These are phyloP conservation scores for Carex parvula DNA, from an alignment of 176 grass and related monocot species.

Conservation along the genomic window DNA sequence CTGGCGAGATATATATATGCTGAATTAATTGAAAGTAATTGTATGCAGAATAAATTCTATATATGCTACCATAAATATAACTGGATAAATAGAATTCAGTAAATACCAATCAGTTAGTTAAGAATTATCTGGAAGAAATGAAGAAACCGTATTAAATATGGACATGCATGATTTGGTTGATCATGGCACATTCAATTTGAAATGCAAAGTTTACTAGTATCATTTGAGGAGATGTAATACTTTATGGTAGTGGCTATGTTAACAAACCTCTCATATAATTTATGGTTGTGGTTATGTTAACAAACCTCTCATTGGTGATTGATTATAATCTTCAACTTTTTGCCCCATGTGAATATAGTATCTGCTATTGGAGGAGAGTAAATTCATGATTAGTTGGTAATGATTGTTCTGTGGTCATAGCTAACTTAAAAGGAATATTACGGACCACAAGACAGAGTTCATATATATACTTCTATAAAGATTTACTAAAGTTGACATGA, in stretches of 20 bases:
- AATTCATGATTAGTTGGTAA: not conserved
- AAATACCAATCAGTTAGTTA: not conserved
- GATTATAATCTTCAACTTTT: not conserved
- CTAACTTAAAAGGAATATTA: not conserved
- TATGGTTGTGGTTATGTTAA: not conserved
- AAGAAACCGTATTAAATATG: not conserved
- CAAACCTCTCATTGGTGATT: not conserved
- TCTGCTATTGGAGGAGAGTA: not conserved
- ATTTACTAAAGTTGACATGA: not conserved
- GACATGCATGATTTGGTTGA: not conserved
- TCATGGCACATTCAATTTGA: not conserved
- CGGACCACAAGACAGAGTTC: not conserved
- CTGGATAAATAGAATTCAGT: not conserved
- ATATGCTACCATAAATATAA: not conserved
- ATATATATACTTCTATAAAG: not conserved
- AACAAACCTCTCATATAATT: too few species aligned
- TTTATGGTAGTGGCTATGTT: too few species aligned
- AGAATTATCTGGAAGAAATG: not conserved
- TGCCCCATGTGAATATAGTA: not conserved
- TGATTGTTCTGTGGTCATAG: not conserved
- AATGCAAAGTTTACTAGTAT: not conserved
- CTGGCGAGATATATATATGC: not conserved
- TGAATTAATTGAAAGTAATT: not conserved
- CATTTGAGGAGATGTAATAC: not conserved
- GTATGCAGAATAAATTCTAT: not conserved